These are phyloP conservation scores for Trichomonascaceae sp. DNA, from an alignment of 1,139 yeast genomes.

Conservation along the genomic window DNA sequence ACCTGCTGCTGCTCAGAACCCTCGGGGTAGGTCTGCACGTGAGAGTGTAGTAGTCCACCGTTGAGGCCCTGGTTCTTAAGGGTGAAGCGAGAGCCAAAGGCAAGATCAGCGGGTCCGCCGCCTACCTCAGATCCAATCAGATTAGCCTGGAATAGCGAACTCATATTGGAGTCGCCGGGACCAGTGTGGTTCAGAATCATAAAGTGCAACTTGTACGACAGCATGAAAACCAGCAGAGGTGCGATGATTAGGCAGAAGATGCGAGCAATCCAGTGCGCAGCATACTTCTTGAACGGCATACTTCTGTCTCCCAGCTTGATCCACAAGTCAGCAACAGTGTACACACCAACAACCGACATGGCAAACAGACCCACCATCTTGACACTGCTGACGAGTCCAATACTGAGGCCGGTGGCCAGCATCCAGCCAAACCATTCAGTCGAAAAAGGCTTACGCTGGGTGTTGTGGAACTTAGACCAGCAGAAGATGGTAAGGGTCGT, in stretches of 20 bases:
- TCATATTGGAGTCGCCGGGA: conserved; percentile 95
- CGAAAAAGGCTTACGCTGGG: conserved; percentile 50
- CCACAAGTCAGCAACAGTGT: conserved; percentile 63
- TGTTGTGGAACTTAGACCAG: conserved; percentile 66
- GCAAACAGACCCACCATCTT: conserved; percentile 94
- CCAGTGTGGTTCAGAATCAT: conserved; percentile 65
- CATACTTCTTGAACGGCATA: conserved; percentile 33
- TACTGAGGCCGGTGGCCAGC: conserved; percentile 56
- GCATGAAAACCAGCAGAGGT: conserved; percentile 59
- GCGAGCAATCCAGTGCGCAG: conserved; percentile 60
- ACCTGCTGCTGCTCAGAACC: conserved; percentile 96
- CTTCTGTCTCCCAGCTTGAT: conserved; percentile 43
- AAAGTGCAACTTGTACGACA: conserved; percentile 73
- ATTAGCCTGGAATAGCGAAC: conserved; percentile 92
- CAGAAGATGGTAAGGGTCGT: conserved; percentile 74
- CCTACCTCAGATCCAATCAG: conserved; percentile 67
- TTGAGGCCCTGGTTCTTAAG: conserved; percentile 83
- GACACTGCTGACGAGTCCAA: conserved; percentile 79
- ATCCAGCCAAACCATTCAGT: conserved; percentile 95
- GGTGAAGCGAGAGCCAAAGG: conserved; percentile 67
- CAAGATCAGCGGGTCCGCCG: conserved; percentile 80
- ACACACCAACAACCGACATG: conserved; percentile 75
- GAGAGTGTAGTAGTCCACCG: conserved; percentile 91
- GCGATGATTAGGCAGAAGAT: conserved; percentile 52
- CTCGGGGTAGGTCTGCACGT: conserved; percentile 82